Base-by-base conservation (phyloP, 805 yeast genomes). In the Cyberlindnera maclurae region DNA sequence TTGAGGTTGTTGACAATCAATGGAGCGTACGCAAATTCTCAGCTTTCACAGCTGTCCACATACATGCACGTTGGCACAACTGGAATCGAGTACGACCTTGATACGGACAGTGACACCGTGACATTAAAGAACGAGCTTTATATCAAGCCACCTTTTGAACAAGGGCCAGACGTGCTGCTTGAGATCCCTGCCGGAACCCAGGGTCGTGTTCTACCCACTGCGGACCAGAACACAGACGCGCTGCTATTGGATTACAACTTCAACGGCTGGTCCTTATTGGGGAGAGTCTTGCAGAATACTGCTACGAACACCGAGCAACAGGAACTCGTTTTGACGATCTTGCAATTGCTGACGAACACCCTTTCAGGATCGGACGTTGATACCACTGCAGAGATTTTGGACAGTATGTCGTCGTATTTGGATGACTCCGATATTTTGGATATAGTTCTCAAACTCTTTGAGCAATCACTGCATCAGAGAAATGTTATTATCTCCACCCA, bases 261-360 rank as follows among this genome's bases (percentile, higher is more conserved):
- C 55, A 84, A 79, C 53, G 97, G 97, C 1, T 88, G 97, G 95
- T 73, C 95, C 0, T 60, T 83, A 20, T 50, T 90, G 13, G 97
- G 97, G 2, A 71, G 95, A 50, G 63, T 84, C 0, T 58, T 89
- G 26, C 88, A 83, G 47, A 82, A 82, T 46, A 59, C 81, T 9
- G 40, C 53, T 3, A 41, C 46, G 11, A 49, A 49, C 15, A 49
- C 67, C 5, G 45, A 50, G 3, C 71, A 68, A 8, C 67, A 65
- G 36, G 66, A 62, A 2, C 49, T 71, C 3, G 59, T 75, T 9
- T 51, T 68, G 5, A 71, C 75, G 15, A 69, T 81, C 3, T 56
- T 81, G 18, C 65, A 70, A 20, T 58, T 83, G 12, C 48, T 82
- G 28, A 60, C 77, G 1, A 64, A 59, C 27, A 68, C 78, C 0